These are phyloP conservation scores for Hanseniaspora uvarum DNA, from an alignment of 1,139 yeast genomes.

Conservation along the genomic window DNA sequence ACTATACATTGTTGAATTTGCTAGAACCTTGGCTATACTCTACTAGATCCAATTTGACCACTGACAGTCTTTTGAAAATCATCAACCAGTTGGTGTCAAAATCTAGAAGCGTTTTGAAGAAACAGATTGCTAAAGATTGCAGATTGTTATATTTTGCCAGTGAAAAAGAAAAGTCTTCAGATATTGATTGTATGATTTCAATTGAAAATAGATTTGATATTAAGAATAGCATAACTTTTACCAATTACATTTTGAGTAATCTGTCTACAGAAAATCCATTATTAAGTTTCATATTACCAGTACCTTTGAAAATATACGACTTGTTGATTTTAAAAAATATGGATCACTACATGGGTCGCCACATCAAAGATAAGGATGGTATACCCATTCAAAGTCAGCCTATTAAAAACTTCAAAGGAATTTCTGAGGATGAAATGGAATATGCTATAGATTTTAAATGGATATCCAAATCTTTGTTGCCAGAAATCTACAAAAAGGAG, in stretches of 20 bases:
- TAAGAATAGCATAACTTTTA: constrained; percentile 13
- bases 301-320: constrained; percentile 45
- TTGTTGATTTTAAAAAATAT: constrained; percentile 89
- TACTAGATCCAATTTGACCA: not conserved
- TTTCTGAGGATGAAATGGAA: constrained; percentile 46
- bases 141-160: constrained; percentile 6
- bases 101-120: constrained; percentile 6
- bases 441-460: constrained; percentile 53
- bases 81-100: constrained; percentile 3
- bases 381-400: constrained; percentile 27
- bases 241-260: constrained; percentile 8
- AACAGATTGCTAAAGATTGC: constrained; percentile 10
- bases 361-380: constrained; percentile 6
- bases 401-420: constrained; percentile 48
- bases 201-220: constrained; percentile 16
- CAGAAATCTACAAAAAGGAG: constrained; percentile 64
- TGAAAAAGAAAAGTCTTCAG: constrained; percentile 5
- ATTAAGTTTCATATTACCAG: not conserved
- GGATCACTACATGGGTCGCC: constrained; percentile 72
- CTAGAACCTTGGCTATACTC: constrained; percentile 15
- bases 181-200: constrained; percentile 8
- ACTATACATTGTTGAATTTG: constrained; percentile 11
- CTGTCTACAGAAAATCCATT: constrained; percentile 4
- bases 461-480: constrained; percentile 71
- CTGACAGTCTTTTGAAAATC: constrained; percentile 1